These are phyloP conservation scores for Phytophthora europaea DNA, from an alignment of 352 stramenopile species.

Conservation along the genomic window DNA sequence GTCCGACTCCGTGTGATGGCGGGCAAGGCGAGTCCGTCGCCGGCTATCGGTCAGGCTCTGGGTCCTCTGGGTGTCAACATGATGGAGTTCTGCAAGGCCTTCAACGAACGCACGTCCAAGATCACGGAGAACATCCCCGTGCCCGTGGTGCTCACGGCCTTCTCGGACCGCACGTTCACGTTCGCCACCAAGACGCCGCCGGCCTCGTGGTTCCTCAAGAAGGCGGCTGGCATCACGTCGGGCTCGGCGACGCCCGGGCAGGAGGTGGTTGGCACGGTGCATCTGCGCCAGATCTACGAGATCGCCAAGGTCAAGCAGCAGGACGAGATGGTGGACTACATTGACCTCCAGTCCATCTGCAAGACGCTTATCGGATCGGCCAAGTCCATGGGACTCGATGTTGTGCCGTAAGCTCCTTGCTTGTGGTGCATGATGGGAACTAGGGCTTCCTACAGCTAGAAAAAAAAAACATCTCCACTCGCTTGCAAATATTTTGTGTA, in stretches of 20 bases:
- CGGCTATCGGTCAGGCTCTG: conserved; percentile 92
- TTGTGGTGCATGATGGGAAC: neutral
- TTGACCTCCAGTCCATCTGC: conserved; percentile 93
- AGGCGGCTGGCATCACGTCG: conserved; percentile 87
- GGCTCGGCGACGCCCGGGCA: conserved; percentile 84
- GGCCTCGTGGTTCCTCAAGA: conserved; percentile 95
- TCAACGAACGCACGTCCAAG: conserved; percentile 96
- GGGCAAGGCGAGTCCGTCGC: conserved; percentile 88
- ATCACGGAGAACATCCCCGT: conserved; percentile 94
- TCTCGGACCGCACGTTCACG: conserved; percentile 96
- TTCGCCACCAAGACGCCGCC: conserved; percentile 97
- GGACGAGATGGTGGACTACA: conserved; percentile 95
- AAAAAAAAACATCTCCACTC: conserved; percentile 31
- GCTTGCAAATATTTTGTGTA: conserved; percentile 18
- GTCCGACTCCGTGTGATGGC: conserved; percentile 89
- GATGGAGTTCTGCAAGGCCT: conserved; percentile 99
- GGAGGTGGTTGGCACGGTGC: conserved; percentile 86
- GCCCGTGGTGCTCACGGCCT: conserved; percentile 94
- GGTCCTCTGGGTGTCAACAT: conserved; percentile 99
- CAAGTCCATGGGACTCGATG: conserved; percentile 93
- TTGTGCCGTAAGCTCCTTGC: conserved; percentile 61
- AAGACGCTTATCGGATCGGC: conserved; percentile 94
- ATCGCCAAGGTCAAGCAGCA: conserved; percentile 98
- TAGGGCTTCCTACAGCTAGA: conserved; percentile 26
- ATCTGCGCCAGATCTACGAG: conserved; percentile 97